A percentile compares a stretch with the other conserved stretches of the same genome.
These are phyloP conservation scores for Cytospora mali DNA, from an alignment of 2,329 filamentous ascomycete genomes.

Conservation along the genomic window DNA sequence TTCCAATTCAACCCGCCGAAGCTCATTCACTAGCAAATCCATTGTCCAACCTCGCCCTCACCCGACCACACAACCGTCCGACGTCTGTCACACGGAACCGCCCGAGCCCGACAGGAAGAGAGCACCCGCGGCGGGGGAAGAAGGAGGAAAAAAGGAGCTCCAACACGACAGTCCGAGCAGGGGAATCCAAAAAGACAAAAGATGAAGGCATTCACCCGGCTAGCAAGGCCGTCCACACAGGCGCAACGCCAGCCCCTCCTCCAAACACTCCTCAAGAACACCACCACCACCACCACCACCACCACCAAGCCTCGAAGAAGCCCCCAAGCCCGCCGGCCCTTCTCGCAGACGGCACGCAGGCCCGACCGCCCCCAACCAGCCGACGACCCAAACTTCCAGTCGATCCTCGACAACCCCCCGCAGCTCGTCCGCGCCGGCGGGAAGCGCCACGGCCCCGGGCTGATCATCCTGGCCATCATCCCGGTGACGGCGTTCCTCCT, in stretches of 20 bases:
- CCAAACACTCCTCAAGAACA: constrained; percentile 11
- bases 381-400: constrained; percentile 79
- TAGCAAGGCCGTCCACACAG: constrained; percentile 14
- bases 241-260: constrained; percentile 11
- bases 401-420: constrained; percentile 84
- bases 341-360: constrained; percentile 35
- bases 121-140: not conserved
- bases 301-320: not conserved
- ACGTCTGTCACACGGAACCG: not conserved
- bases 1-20: not conserved
- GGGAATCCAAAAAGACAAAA: not conserved
- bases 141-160: too few species aligned
- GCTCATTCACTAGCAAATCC: not conserved
- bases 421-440: constrained; percentile 72
- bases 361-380: constrained; percentile 50
- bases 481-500: constrained; percentile 88
- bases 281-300: constrained; percentile 11
- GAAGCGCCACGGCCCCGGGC: constrained; percentile 73
- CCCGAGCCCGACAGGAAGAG: not conserved
- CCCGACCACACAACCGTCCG: not conserved
- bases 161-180: not conserved
- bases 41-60: not conserved
- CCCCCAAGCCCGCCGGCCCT: constrained; percentile 31
- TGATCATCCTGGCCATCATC: constrained; percentile 83
- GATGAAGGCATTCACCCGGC: constrained; percentile 26